Evolutionary conservation across 768 basidiomycete species (phyloP).

Genomic region (Coprinopsis strossmayeri): DNA sequence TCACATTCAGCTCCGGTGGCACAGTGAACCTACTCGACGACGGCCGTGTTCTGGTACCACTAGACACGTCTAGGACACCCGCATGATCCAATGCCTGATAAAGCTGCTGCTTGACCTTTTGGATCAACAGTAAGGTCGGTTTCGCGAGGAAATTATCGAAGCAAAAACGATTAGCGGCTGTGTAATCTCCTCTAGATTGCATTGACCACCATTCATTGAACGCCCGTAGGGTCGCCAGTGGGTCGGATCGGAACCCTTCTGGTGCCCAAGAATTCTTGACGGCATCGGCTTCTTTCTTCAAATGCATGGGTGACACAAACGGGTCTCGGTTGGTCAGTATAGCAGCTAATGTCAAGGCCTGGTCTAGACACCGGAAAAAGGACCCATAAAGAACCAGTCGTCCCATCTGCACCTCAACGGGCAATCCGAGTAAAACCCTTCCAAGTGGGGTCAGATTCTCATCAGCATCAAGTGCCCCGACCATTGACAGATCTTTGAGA

Average conservation of each 20-base stretch:
- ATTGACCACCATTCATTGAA: conserved; percentile 78
- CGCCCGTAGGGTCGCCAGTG: conserved; percentile 70
- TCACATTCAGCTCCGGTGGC: conserved; percentile 65
- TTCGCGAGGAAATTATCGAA: conserved; percentile 83
- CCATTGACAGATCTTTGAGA: conserved; percentile 72
- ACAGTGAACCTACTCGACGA: conserved; percentile 30
- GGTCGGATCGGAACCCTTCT: conserved; percentile 77
- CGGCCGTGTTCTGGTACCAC: conserved; percentile 39
- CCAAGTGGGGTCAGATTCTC: conserved; percentile 84
- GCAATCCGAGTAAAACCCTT: conserved; percentile 80
- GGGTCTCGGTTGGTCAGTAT: conserved; percentile 87
- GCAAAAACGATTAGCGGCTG: conserved; percentile 68
- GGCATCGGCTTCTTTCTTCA: conserved; percentile 62
- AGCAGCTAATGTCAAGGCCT: conserved; percentile 85
- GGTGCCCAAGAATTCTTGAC: conserved; percentile 78
- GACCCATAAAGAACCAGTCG: conserved; percentile 84
- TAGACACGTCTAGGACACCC: conserved; percentile 79
- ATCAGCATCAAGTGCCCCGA: conserved; percentile 75
- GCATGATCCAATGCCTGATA: conserved; percentile 70
- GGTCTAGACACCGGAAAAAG: conserved; percentile 89
- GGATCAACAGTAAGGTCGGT: conserved; percentile 74
- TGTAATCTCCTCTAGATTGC: conserved; percentile 60
- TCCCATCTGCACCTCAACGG: conserved; percentile 87
- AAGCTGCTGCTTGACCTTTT: conserved; percentile 74
- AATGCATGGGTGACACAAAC: conserved; percentile 76